Base-by-base conservation (phyloP, 148 eudicot genomes). In the Polygonum aviculare region DNA sequence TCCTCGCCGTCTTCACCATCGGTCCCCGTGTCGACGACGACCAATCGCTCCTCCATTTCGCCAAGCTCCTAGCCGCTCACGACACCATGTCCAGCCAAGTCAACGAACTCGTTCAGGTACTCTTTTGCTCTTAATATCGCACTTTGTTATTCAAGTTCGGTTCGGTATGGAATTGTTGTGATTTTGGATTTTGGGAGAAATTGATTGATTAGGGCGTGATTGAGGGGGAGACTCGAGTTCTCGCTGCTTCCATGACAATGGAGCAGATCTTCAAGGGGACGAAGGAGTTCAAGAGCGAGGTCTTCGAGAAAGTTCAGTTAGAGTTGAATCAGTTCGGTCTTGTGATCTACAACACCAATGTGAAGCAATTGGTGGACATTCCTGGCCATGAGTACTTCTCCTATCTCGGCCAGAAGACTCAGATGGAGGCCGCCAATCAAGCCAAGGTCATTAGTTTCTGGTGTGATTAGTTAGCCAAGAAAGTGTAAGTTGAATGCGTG, bases 351-450 rank as follows among this genome's bases (percentile, higher is more conserved):
- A 87, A 87, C 72, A 88, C 90, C 12, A 87, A 87, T 77, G 82
- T 87, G 51, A 85, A 87, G 55, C 90, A 87, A 33, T 67, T 87
- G 59, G 90, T 85, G 12, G 90, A 87, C 51, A 79, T 87, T 48
- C 86, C 86, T 5, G 90, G 90, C 1, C 88, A 83, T 33, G 90
- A 87, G 72, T 87, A 87, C 41, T 87, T 87, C 62, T 87, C 90
- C 40, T 87, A 87, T 75, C 77, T 87, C 80, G 90, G 86, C 33
- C 89, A 86, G 19, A 86, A 86, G 74, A 86, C 84, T 3, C 89
- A 86, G 38, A 85, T 81, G 85, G 90, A 87, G 35, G 90, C 88
- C 4, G 90, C 88, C 2, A 87, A 85, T 74, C 90, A 87, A 79
- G 90, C 90, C 9, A 87, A 77, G 79, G 82, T 18, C 31, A 26